Base-by-base conservation (phyloP, 83 land plant species). In the Thuja plicata region DNA sequence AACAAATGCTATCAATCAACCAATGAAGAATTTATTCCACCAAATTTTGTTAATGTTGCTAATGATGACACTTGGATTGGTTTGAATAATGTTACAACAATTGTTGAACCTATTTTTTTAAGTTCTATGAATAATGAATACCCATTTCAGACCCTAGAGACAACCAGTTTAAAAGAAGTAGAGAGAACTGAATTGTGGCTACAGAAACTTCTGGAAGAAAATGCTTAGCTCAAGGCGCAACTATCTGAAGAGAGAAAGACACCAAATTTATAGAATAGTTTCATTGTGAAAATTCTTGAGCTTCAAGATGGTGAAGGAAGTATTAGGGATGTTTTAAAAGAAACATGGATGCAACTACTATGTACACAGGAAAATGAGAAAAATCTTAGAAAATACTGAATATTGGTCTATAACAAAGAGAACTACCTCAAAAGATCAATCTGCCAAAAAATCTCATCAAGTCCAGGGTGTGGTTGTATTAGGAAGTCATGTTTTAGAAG, bases 1-100 rank as follows among this genome's bases (percentile, higher is more conserved):
- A 35, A 77, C 17, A 77, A 35, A 37, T 35, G 80, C 41, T 35
- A 40, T 77, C 41, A 77, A 13, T 77, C 80, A 77, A 77, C 16
- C 41, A 77, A 35, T 35, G 80, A 77, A 77, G 80, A 77, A 77
- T 37, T 34, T 77, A 34, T 77, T 32, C 80, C 40, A 12, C 40
- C 16, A 77, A 35, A 77, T 32, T 77, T 77, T 35, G 40, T 77
- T 13, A 77, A 35, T 30, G 16, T 77, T 77, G 80, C 80, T 9
- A 41, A 77, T 77, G 80, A 77, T 35, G 80, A 77, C 41, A 77
- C 80, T 37, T 77, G 80, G 80, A 77, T 77, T 77, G 80, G 80
- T 77, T 34, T 77, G 80, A 77, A 77, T 77, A 77, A 77, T 37
- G 43, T 77, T 77, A 35, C 12, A 77, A 77, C 80, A 11, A 35